A percentile compares a stretch with the other conserved stretches of the same genome.
phyloP scores from a whole-genome alignment of 1,284 basidiomycete species.

The Pseudozyma pruni region DNA sequence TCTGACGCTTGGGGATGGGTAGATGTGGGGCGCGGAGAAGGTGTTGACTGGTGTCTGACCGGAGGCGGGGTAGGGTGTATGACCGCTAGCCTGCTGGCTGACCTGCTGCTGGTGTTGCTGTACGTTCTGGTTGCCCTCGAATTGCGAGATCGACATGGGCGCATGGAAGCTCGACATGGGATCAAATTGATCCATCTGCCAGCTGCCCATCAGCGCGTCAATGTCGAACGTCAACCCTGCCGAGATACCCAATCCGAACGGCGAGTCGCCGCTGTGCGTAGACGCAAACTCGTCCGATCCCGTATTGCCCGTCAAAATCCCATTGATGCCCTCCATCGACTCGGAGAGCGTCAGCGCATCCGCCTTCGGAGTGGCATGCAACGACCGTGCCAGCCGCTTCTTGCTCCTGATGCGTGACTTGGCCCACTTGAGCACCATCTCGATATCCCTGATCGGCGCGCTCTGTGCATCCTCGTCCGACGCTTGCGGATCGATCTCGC shows the following conservation, averaged over 20 bases:
- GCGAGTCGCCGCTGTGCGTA: conserved; percentile 40
- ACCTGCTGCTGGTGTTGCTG: conserved; percentile 9
- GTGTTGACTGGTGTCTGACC: conserved; percentile 3
- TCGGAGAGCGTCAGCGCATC: conserved; percentile 22
- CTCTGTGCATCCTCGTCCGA: conserved; percentile 55
- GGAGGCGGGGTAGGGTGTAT: conserved; percentile 7
- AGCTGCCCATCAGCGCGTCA: conserved; percentile 44
- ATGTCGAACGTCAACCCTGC: conserved; percentile 46
- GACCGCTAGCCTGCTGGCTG: conserved; percentile 6
- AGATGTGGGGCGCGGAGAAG: not conserved
- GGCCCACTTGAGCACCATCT: conserved; percentile 60
- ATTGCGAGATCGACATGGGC: conserved; percentile 4
- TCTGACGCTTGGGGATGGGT: not conserved
- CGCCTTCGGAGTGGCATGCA: conserved; percentile 30
- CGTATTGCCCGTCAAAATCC: conserved; percentile 17
- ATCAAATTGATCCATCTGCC: conserved; percentile 39
- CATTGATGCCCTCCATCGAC: conserved; percentile 18
- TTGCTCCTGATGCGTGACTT: conserved; percentile 34
- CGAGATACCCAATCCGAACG: conserved; percentile 45
- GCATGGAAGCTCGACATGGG: conserved; percentile 17
- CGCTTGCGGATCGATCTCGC: conserved; percentile 47
- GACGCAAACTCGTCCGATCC: conserved; percentile 39
- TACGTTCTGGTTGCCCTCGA: conserved; percentile 2
- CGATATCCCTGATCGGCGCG: conserved; percentile 54
- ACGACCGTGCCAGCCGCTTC: conserved; percentile 29